Evolutionary conservation across 352 stramenopile genomes (phyloP).

Genomic region (Globisporangium canariense): DNA sequence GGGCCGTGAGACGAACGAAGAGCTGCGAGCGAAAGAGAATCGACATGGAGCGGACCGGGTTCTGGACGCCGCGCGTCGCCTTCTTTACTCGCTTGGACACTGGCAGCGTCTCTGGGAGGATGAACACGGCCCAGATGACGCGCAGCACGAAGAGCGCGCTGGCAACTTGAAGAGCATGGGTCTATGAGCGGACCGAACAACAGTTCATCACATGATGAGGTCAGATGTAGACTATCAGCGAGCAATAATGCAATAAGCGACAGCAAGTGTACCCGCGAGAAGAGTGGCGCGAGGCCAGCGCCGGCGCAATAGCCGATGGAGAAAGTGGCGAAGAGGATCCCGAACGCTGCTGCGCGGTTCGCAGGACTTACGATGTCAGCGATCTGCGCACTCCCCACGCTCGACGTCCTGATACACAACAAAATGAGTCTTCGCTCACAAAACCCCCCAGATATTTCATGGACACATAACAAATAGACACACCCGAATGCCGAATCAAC

Average conservation of each 20-base stretch:
- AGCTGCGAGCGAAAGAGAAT: constrained; percentile 65
- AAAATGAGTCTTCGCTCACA: background rate
- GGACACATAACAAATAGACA: background rate
- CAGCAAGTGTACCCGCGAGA: constrained; percentile 35
- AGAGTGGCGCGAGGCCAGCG: constrained; percentile 49
- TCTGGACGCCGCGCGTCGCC: constrained; percentile 32
- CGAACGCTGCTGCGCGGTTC: constrained; percentile 54
- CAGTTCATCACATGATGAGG: background rate
- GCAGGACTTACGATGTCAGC: constrained; percentile 56
- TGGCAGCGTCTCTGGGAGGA: constrained; percentile 61
- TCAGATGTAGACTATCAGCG: background rate
- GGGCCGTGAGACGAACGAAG: constrained; percentile 55
- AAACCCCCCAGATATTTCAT: background rate
- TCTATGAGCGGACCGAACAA: constrained; percentile 19
- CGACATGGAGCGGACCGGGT: constrained; percentile 56
- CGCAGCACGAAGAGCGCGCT: constrained; percentile 44
- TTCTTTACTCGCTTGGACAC: constrained; percentile 29
- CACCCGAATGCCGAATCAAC: constrained; percentile 57
- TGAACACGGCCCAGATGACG: constrained; percentile 47
- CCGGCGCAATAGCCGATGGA: constrained; percentile 56
- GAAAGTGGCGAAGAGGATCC: constrained; percentile 47
- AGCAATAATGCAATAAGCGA: background rate
- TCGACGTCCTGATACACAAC: constrained; percentile 34
- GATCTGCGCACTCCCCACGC: constrained; percentile 53
- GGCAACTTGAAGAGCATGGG: constrained; percentile 45